These are phyloP conservation scores for Fusarium algeriense DNA, from an alignment of 2,329 filamentous ascomycete species.

Conservation along the genomic window DNA sequence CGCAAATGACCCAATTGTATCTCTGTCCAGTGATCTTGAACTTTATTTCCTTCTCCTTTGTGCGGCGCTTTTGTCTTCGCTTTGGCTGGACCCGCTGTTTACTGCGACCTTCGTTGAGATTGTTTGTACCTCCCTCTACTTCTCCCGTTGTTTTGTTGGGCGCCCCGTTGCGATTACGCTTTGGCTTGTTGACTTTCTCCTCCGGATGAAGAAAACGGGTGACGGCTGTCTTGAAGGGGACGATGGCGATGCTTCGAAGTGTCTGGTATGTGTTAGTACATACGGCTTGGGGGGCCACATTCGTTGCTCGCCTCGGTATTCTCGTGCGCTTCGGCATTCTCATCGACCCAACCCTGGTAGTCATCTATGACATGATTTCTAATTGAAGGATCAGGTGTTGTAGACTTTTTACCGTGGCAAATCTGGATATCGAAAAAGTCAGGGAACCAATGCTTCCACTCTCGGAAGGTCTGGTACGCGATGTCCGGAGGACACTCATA, in stretches of 20 bases:
- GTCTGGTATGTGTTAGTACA: not conserved
- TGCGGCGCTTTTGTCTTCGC: fast-evolving
- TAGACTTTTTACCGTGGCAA: not conserved
- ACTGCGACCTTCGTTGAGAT: no score
- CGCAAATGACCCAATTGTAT: fast-evolving
- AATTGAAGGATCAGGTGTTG: not conserved
- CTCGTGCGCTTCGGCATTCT: fast-evolving
- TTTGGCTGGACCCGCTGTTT: fast-evolving
- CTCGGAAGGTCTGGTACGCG: fast-evolving
- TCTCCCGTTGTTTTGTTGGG: no score
- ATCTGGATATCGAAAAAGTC: fast-evolving
- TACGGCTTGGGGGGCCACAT: fast-evolving
- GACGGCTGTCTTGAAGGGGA: fast-evolving
- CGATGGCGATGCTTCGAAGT: not conserved
- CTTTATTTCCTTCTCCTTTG: fast-evolving
- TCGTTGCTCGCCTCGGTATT: not conserved
- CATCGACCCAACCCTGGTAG: fast-evolving
- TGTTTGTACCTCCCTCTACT: no score
- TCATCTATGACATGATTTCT: fast-evolving
- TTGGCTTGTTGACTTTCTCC: no score
- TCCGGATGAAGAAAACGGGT: not conserved
- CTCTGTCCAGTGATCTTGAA: fast-evolving
- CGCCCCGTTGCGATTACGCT: no score
- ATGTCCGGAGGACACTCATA: fast-evolving
- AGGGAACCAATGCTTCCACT: fast-evolving